Evolutionary conservation across 1,284 basidiomycete genomes (phyloP).

Genomic region (Leccinum fuscescens): DNA sequence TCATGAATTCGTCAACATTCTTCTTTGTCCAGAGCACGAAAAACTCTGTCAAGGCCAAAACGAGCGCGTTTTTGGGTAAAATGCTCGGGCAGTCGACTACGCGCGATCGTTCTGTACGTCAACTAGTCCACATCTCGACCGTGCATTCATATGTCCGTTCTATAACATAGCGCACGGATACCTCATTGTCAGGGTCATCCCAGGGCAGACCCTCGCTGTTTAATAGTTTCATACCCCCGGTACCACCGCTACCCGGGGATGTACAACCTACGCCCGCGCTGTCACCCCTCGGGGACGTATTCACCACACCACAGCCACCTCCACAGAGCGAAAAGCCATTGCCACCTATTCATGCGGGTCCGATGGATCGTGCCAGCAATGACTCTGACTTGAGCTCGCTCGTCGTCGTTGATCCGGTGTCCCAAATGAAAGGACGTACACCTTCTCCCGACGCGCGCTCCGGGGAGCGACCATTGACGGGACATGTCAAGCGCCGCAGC

Average conservation of each 20-base stretch:
- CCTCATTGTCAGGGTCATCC: constrained; percentile 22
- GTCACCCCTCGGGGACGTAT: constrained; percentile 54
- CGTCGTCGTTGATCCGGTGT: constrained; percentile 51
- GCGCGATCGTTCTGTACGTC: constrained; percentile 68
- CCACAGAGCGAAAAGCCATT: constrained; percentile 52
- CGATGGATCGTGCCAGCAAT: constrained; percentile 38
- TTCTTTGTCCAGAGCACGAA: constrained; percentile 43
- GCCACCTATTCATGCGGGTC: constrained; percentile 49
- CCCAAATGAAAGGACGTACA: constrained; percentile 31
- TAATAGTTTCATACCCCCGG: constrained; percentile 60
- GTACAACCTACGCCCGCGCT: constrained; percentile 36
- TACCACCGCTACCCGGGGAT: constrained; percentile 63
- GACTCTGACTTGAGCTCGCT: constrained; percentile 53
- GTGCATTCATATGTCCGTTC: constrained; percentile 14
- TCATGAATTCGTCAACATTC: neutral
- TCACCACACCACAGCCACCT: constrained; percentile 38
- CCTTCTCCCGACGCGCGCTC: constrained; percentile 27
- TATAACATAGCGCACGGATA: constrained; percentile 47
- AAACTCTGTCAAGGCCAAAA: constrained; percentile 69
- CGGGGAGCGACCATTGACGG: constrained; percentile 26
- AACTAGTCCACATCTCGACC: constrained; percentile 6
- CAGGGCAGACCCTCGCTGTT: constrained; percentile 36
- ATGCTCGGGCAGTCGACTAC: constrained; percentile 64
- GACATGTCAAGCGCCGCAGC: constrained; percentile 60
- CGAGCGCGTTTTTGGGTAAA: constrained; percentile 73